Conservation (phyloP, 1,139 yeast genomes). For the Torulaspora globosa region DNA sequence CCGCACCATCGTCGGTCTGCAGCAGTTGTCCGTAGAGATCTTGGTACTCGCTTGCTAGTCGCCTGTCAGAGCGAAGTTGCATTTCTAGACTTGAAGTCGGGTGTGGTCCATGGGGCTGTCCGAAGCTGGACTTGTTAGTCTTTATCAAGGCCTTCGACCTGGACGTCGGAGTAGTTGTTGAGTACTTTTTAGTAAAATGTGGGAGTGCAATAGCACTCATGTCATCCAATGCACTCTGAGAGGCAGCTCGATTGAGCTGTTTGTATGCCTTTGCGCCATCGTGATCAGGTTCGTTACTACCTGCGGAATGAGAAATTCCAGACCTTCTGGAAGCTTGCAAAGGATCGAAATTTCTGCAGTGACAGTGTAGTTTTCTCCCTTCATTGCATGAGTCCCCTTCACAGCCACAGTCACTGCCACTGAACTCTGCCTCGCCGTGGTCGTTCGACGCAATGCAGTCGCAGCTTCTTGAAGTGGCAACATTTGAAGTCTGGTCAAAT, state of each 20-base stretch:
- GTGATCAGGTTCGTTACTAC: not conserved
- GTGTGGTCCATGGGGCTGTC: slow-evolving; percentile 8
- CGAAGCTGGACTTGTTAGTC: not conserved
- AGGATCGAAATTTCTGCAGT: not conserved
- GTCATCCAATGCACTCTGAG: slow-evolving; percentile 8
- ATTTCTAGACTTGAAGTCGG: slow-evolving; percentile 17
- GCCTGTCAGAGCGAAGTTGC: slow-evolving; percentile 15
- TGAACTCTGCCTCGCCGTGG: not conserved
- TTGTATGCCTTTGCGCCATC: not conserved
- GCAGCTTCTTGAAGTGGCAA: not conserved
- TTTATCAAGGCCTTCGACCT: not conserved
- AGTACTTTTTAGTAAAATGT: slow-evolving; percentile 15
- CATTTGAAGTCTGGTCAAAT: not conserved
- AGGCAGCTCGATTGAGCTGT: not conserved
- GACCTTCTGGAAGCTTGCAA: not conserved
- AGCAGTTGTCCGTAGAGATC: slow-evolving; percentile 14
- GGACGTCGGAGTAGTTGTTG: slow-evolving; percentile 6
- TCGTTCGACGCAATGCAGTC: not conserved
- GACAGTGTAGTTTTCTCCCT: not conserved
- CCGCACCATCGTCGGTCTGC: slow-evolving; percentile 3
- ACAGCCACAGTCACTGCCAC: slow-evolving; percentile 1
- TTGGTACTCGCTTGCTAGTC: slow-evolving; percentile 16
- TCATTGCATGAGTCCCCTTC: not conserved
- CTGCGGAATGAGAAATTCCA: not conserved
- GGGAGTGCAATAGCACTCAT: slow-evolving; percentile 17